These are phyloP conservation scores for Malus sieversii DNA, from an alignment of 306 rosid species.

Conservation along the genomic window DNA sequence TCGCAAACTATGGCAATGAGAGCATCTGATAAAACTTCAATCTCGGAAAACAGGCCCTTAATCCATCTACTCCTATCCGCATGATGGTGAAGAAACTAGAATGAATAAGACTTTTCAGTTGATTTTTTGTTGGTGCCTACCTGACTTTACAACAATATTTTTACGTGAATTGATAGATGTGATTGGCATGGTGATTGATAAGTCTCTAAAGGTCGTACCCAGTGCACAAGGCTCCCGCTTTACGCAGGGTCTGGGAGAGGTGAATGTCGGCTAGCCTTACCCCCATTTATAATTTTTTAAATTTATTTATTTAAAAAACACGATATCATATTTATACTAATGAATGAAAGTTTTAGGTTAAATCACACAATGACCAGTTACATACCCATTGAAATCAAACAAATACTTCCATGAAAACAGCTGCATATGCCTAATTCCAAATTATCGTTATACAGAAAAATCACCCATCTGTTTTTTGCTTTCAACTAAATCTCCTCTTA, in stretches of 20 bases:
- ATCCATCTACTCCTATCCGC: too few relatives aligned
- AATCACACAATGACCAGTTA: too few relatives aligned
- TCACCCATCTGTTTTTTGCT: conserved; percentile 12
- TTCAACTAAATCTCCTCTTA: background rate
- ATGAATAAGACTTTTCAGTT: background rate
- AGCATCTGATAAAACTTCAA: conserved; percentile 15
- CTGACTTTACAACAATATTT: conserved; percentile 1
- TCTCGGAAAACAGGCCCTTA: background rate
- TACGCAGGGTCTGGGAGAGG: too few relatives aligned
- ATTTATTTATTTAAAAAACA: too few relatives aligned
- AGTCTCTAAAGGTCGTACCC: too few relatives aligned
- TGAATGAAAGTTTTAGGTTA: too few relatives aligned
- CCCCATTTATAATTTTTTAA: too few relatives aligned
- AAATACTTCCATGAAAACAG: conserved; percentile 5
- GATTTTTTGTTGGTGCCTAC: conserved; percentile 18
- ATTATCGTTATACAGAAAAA: conserved; percentile 18
- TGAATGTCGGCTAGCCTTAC: too few relatives aligned
- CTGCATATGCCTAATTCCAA: conserved; percentile 22
- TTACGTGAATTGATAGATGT: background rate
- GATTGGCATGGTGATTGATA: too few relatives aligned
- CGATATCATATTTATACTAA: too few relatives aligned
- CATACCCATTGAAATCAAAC: conserved; percentile 1
- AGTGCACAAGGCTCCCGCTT: too few relatives aligned
- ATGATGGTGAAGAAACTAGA: background rate
- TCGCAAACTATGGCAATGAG: conserved; percentile 26